Evolutionary conservation across 2,329 filamentous ascomycete species (phyloP).

Genomic region (Diaporthe batatas): DNA sequence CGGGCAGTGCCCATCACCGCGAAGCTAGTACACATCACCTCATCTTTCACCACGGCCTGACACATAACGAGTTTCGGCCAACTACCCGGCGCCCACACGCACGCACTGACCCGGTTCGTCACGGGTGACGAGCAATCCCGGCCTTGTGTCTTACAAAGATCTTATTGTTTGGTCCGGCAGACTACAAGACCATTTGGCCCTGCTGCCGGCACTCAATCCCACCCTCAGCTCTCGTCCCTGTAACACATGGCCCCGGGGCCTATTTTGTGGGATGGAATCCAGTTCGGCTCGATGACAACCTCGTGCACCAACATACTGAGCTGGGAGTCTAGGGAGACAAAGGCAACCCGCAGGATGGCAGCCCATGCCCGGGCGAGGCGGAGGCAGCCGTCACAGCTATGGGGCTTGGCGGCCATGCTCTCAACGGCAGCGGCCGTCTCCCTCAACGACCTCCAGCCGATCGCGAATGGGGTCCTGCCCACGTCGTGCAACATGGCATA

Average conservation of each 20-base stretch:
- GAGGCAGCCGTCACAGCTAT: constrained; percentile 35
- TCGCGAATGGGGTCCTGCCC: constrained; percentile 54
- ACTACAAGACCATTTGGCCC: constrained; percentile 15
- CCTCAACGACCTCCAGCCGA: constrained; percentile 57
- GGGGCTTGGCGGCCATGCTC: constrained; percentile 43
- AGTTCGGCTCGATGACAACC: constrained; percentile 23
- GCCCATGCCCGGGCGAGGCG: constrained; percentile 30
- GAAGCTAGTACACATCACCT: constrained; percentile 24
- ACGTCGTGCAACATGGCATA: constrained; percentile 58
- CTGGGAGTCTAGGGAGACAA: neutral
- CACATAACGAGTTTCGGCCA: constrained; percentile 35
- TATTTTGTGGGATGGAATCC: constrained; percentile 25
- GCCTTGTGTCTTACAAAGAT: constrained; percentile 14
- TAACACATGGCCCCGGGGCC: constrained; percentile 19
- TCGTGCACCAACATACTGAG: neutral
- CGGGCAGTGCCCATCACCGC: constrained; percentile 22
- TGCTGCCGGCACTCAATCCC: neutral
- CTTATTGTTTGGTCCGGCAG: constrained; percentile 13
- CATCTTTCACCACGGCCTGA: constrained; percentile 36
- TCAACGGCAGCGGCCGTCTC: constrained; percentile 49
- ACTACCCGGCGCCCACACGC: constrained; percentile 21
- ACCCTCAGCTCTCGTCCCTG: neutral
- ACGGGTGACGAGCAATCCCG: constrained; percentile 1
- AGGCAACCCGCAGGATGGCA: constrained; percentile 31
- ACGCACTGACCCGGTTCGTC: constrained; percentile 25